Percentiles rank a stretch among this genome's conserved stretches.
phyloP scores from a whole-genome alignment of 495 filamentous ascomycete genomes.

The Hypoxylon rickii region DNA sequence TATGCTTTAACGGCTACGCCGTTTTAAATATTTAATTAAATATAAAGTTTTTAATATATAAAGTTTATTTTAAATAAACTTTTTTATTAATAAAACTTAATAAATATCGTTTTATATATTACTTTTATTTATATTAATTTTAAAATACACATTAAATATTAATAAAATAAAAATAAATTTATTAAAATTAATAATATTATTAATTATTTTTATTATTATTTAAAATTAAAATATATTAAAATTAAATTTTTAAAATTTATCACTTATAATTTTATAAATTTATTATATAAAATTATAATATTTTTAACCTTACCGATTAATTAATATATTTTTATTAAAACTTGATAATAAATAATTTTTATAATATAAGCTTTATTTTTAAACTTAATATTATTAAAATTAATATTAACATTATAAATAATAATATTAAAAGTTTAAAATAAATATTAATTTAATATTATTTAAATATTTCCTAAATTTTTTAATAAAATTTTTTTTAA shows the following conservation, averaged over 20 bases:
- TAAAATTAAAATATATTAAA: not conserved
- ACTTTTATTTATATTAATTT: not conserved
- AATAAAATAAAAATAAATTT: not conserved
- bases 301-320: not conserved
- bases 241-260: not conserved
- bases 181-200: not conserved
- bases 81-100: too few relatives aligned
- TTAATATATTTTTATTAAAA: not conserved
- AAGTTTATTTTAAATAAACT: too few relatives aligned
- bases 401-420: not conserved
- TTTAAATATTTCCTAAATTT: not conserved
- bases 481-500: not conserved
- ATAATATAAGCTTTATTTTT: not conserved
- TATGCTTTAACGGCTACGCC: too few relatives aligned
- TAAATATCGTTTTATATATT: too few relatives aligned
- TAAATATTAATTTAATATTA: not conserved
- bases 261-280: not conserved
- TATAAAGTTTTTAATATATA: too few relatives aligned
- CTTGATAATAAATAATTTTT: not conserved
- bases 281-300: not conserved
- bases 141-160: not conserved
- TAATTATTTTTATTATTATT: not conserved
- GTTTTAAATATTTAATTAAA: too few relatives aligned
- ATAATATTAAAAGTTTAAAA: not conserved
- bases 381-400: not conserved